Evolutionary conservation across 1,284 basidiomycete genomes (phyloP).

Genomic region (Heterobasidion irregulare): DNA sequence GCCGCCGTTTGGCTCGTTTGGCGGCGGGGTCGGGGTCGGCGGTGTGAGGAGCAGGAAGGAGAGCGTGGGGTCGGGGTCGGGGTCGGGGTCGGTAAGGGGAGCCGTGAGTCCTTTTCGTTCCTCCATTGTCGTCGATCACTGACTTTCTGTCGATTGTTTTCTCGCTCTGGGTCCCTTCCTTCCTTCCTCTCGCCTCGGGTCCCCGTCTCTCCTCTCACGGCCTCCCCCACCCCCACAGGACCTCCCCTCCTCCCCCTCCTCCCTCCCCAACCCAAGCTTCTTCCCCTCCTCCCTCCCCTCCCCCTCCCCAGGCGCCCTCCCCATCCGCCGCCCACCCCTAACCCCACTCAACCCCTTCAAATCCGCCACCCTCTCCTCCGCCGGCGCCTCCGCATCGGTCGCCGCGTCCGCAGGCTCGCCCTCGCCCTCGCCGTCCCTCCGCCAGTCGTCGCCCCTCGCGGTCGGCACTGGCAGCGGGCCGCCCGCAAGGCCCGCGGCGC

Average conservation of each 20-base stretch:
- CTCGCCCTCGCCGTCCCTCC: constrained; percentile 37
- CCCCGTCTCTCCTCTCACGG: not conserved
- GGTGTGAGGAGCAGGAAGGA: constrained; percentile 29
- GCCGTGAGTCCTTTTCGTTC: constrained; percentile 24
- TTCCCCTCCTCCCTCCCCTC: no score
- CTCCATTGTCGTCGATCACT: no score
- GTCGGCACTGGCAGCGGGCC: not conserved
- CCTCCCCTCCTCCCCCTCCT: constrained; percentile 25
- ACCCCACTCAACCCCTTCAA: constrained; percentile 60
- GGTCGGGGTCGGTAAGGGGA: constrained; percentile 23
- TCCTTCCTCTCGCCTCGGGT: not conserved
- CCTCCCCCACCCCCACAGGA: constrained; percentile 10
- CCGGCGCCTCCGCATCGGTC: no score
- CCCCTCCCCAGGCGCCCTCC: constrained; percentile 28
- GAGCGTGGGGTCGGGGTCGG: no score
- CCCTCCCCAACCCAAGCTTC: not conserved
- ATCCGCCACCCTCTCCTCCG: constrained; percentile 54
- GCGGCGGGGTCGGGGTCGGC: no score
- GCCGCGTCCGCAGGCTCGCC: constrained; percentile 35
- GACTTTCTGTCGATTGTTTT: not conserved
- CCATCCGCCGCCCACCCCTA: constrained; percentile 45
- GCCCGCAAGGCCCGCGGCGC: constrained; percentile 3
- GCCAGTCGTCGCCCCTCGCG: constrained; percentile 32
- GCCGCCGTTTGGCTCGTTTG: no score
- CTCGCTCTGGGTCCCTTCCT: not conserved